These are phyloP conservation scores for Ceratobasidium sp. DNA, from an alignment of 1,284 basidiomycete genomes.

Conservation along the genomic window DNA sequence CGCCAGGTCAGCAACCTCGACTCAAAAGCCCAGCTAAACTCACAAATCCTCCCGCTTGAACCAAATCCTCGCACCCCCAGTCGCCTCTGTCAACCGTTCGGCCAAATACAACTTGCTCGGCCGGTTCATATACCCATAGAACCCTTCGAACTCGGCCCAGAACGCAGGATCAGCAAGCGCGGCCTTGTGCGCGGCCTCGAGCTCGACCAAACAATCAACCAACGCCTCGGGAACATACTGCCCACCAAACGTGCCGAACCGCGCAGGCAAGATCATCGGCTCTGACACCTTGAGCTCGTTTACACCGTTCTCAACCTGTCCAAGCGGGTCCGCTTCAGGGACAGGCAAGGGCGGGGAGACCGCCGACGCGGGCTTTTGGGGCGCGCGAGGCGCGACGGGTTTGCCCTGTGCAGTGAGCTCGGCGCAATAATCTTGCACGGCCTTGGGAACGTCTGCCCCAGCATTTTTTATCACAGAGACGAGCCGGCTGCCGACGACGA, in stretches of 20 bases:
- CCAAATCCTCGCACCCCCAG: slow-evolving; percentile 95
- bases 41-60: slow-evolving; percentile 96
- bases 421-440: slow-evolving; percentile 73
- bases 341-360: slow-evolving; percentile 47
- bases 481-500: slow-evolving; percentile 92
- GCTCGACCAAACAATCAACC: slow-evolving; percentile 88
- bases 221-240: slow-evolving; percentile 97
- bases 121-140: slow-evolving; percentile 92
- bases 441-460: slow-evolving; percentile 58
- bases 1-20: slow-evolving; percentile 34
- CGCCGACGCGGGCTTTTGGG: slow-evolving; percentile 29
- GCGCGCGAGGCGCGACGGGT: slow-evolving; percentile 54
- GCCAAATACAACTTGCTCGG: slow-evolving; percentile 78
- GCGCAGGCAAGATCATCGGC: slow-evolving; percentile 70
- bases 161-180: slow-evolving; percentile 92
- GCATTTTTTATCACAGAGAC: slow-evolving; percentile 82
- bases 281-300: slow-evolving; percentile 54
- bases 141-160: slow-evolving; percentile 90
- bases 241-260: slow-evolving; percentile 96
- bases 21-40: slow-evolving; percentile 53
- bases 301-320: slow-evolving; percentile 17
- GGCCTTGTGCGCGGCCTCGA: slow-evolving; percentile 89
- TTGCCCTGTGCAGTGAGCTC: slow-evolving; percentile 71
- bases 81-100: slow-evolving; percentile 77
- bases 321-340: slow-evolving; percentile 48